A percentile compares a stretch with the other conserved stretches of the same genome.
Evolutionary conservation across 768 basidiomycete genomes (phyloP).

Genomic region (Boletus rex-veris): DNA sequence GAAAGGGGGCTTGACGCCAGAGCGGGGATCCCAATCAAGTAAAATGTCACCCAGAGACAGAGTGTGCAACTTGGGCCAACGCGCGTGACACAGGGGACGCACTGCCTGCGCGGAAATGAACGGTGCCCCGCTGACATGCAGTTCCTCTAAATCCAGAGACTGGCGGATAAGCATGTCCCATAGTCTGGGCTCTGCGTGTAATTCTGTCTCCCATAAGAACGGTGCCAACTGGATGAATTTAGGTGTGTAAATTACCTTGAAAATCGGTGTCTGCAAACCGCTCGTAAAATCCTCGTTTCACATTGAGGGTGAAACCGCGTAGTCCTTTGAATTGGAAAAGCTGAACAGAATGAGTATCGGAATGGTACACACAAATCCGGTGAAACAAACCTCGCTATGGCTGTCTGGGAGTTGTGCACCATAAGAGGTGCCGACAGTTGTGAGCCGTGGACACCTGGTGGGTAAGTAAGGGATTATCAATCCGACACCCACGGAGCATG

Average conservation of each 20-base stretch:
- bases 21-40: conserved; percentile 47
- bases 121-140: conserved; percentile 41
- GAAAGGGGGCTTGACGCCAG: conserved; percentile 53
- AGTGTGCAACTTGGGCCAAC: conserved; percentile 63
- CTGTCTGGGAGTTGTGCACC: conserved; percentile 55
- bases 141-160: conserved; percentile 64
- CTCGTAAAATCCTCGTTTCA: conserved; percentile 62
- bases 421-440: conserved; percentile 58
- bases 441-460: conserved; percentile 61
- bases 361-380: neutral
- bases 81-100: conserved; percentile 52
- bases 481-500: neutral
- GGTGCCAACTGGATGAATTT: neutral
- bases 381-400: conserved; percentile 56
- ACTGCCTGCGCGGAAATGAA: conserved; percentile 43
- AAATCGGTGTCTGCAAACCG: conserved; percentile 49
- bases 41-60: conserved; percentile 65
- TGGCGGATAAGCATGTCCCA: conserved; percentile 70
- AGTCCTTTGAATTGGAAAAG: conserved; percentile 67
- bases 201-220: conserved; percentile 18
- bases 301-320: conserved; percentile 54
- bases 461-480: neutral
- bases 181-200: conserved; percentile 33
- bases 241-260: conserved; percentile 43
- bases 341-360: conserved; percentile 33